Base-by-base conservation (phyloP, 208 protist genomes). In the Trypanosoma vivax region DNA sequence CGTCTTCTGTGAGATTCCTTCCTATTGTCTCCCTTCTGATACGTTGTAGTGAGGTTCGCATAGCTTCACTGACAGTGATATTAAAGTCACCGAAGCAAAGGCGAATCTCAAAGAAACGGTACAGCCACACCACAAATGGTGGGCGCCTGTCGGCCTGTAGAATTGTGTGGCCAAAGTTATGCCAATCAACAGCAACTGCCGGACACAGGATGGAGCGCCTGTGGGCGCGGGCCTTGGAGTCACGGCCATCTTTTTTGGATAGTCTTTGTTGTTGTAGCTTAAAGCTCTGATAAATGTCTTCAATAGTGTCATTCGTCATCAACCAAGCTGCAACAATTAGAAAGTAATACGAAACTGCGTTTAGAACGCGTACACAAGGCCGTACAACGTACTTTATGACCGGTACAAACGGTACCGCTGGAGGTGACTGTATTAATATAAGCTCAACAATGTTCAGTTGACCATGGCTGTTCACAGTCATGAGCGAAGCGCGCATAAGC, bases 161-260 rank as follows among this genome's bases (percentile, higher is more conserved):
- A 34, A 96, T 83, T 9, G 84, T 95, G 64, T 85, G 88, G 25
- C 91, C 91, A 39, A 83, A 87, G 70, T 96, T 96, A 65, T 96
- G 91, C 85, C 84, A 95, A 57, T 96, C 91, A 33, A 96, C 85
- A 3, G 91, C 56, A 28, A 95, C 24, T 30, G 69, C 51, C 18
- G 85, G 85, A 35, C 62, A 61, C 40, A 69, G 45, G 1, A 62
- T 53, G 7, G 14, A 62, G 18, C 53, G 14, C 13, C 38, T 31
- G 10, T 16, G 5, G 14, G 25, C 0, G 2, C 21, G 42, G 30
- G 25, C 1, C 5, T 10, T 33, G 0, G 30, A 23, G 0, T 21
- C 16, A 11, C 19, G 14, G 14, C 13, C 6, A 18, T 33, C 40
- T 23, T 14, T 2, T 16, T 59, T 38, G 3, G 23, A 41, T 28